Conservation (phyloP, 345 rosid species). For the Passiflora organensis region DNA sequence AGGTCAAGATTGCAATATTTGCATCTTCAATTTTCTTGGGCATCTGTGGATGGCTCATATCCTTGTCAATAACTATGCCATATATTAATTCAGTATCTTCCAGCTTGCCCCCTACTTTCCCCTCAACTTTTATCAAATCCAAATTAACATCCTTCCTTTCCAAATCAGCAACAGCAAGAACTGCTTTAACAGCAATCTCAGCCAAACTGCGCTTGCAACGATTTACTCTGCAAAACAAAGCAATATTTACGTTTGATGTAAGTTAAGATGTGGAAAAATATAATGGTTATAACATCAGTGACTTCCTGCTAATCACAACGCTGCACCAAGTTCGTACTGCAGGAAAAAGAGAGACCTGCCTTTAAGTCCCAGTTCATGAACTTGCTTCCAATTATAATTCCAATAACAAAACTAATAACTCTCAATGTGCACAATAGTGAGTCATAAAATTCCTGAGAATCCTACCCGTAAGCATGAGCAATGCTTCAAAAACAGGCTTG, state of each 20-base stretch:
- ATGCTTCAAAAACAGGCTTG: too few species aligned
- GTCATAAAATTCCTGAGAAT: too few species aligned
- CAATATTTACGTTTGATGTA: too few species aligned
- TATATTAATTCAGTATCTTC: slow-evolving; percentile 86
- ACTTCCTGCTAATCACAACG: too few species aligned
- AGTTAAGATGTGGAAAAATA: background rate
- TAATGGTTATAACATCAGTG: too few species aligned
- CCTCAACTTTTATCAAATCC: slow-evolving; percentile 93
- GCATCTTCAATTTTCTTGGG: slow-evolving; percentile 88
- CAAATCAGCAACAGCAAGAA: slow-evolving; percentile 91
- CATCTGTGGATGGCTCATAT: slow-evolving; percentile 99
- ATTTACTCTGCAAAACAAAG: slow-evolving; percentile 77
- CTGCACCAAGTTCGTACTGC: too few species aligned
- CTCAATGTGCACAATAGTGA: too few species aligned
- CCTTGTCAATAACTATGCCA: slow-evolving; percentile 85
- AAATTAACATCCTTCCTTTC: slow-evolving; percentile 91
- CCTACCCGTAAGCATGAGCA: too few species aligned
- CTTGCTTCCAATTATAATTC: too few species aligned
- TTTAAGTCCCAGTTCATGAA: too few species aligned
- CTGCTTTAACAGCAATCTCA: slow-evolving; percentile 95
- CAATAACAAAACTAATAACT: too few species aligned
- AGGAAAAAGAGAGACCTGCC: too few species aligned
- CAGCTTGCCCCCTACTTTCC: slow-evolving; percentile 87
- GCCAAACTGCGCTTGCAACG: slow-evolving; percentile 87
- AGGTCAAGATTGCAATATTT: slow-evolving; percentile 92